Percentiles rank a stretch among this genome's conserved stretches.
phyloP scores from a whole-genome alignment of 2,329 filamentous ascomycete species.

The Penicillium sp. region DNA sequence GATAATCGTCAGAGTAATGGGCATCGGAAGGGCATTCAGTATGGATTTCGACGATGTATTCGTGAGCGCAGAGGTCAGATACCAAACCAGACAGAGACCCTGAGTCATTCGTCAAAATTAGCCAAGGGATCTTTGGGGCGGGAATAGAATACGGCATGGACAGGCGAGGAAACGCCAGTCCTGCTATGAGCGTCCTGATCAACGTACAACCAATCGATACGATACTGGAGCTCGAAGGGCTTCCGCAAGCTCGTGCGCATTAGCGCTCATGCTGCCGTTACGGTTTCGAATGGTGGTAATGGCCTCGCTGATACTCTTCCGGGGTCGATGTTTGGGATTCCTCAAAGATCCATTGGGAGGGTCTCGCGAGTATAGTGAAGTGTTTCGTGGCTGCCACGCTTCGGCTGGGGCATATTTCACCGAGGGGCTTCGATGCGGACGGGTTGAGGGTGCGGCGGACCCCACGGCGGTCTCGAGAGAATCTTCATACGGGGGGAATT shows the following conservation, averaged over 20 bases:
- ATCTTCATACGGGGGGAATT: constrained; percentile 50
- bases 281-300: constrained; percentile 78
- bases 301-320: constrained; percentile 90
- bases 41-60: constrained; percentile 99
- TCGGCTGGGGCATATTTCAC: constrained; percentile 48
- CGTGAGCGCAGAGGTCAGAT: constrained; percentile 90
- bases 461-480: constrained; percentile 35
- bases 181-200: not conserved
- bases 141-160: not conserved
- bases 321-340: constrained; percentile 63
- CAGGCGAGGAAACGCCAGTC: not conserved
- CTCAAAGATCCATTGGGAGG: constrained; percentile 42
- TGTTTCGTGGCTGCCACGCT: constrained; percentile 65
- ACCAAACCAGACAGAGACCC: constrained; percentile 88
- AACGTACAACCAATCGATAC: constrained; percentile 77
- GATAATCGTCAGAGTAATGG: constrained; percentile 85
- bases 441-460: constrained; percentile 19
- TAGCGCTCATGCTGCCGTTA: constrained; percentile 85
- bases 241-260: constrained; percentile 90
- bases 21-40: constrained; percentile 85
- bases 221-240: constrained; percentile 89
- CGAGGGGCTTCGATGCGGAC: constrained; percentile 30
- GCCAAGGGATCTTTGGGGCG: constrained; percentile 65
- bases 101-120: constrained; percentile 49
- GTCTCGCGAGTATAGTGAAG: constrained; percentile 52